phyloP scores from a whole-genome alignment of 2,329 filamentous ascomycete genomes.

The Trichoderma sp. region DNA sequence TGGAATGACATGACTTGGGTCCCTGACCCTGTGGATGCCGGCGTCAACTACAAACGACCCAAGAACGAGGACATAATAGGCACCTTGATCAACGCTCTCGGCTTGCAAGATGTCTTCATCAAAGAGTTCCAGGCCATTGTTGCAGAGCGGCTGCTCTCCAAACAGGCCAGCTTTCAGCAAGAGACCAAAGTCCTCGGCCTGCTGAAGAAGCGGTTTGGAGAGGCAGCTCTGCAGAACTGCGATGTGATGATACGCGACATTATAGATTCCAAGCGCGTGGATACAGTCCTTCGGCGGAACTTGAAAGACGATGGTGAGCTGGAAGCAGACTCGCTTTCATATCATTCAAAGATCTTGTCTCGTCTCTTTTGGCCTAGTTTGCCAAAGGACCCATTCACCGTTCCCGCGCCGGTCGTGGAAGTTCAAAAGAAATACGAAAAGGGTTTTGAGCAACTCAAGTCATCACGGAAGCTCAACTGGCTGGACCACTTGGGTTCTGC shows the following conservation, averaged over 20 bases:
- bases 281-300: constrained; percentile 64
- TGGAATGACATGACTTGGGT: constrained; percentile 94
- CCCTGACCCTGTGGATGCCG: constrained; percentile 90
- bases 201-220: constrained; percentile 86
- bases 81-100: constrained; percentile 84
- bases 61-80: constrained; percentile 91
- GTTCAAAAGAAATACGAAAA: constrained; percentile 72
- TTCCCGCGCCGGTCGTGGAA: constrained; percentile 61
- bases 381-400: constrained; percentile 67
- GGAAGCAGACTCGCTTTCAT: constrained; percentile 42
- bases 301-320: constrained; percentile 31
- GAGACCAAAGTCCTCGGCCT: constrained; percentile 83
- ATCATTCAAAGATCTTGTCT: constrained; percentile 85
- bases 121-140: constrained; percentile 90
- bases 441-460: constrained; percentile 79
- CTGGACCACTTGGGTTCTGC: constrained; percentile 80
- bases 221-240: constrained; percentile 83
- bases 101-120: constrained; percentile 88
- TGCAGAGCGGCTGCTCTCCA: constrained; percentile 75
- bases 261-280: constrained; percentile 76
- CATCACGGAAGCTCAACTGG: constrained; percentile 86
- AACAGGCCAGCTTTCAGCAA: constrained; percentile 72
- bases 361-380: constrained; percentile 91
- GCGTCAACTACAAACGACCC: constrained; percentile 86
- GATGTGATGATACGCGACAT: constrained; percentile 98